These are phyloP conservation scores for Diplotaxis tenuifolia DNA, from an alignment of 345 rosid genomes.

Conservation along the genomic window DNA sequence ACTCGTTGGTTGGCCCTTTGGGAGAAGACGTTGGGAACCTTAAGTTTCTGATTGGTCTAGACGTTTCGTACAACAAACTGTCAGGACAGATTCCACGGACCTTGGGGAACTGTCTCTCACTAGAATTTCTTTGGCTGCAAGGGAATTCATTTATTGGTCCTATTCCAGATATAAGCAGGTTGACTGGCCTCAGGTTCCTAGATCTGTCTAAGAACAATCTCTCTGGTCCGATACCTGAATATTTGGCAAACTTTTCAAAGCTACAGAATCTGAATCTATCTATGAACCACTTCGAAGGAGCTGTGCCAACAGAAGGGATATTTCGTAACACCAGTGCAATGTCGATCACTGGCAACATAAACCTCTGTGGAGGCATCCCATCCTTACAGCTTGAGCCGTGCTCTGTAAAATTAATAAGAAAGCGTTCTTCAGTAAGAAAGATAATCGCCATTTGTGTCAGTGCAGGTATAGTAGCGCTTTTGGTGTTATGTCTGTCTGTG, in stretches of 20 bases:
- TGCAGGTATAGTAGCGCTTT: neutral
- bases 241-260: conserved; percentile 16
- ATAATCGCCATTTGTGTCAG: conserved; percentile 10
- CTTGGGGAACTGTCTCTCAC: neutral
- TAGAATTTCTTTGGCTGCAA: neutral
- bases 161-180: neutral
- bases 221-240: conserved; percentile 21
- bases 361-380: conserved; percentile 26
- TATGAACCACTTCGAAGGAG: conserved; percentile 17
- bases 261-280: conserved; percentile 27
- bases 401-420: neutral
- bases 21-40: neutral
- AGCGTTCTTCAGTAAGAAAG: conserved; percentile 10
- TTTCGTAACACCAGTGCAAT: conserved; percentile 3
- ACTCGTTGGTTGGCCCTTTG: neutral
- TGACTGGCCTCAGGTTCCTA: neutral
- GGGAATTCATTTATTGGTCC: neutral
- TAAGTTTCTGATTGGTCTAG: neutral
- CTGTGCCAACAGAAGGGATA: conserved; percentile 22
- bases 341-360: conserved; percentile 3
- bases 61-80: neutral
- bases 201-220: conserved; percentile 26
- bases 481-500: conserved; percentile 32
- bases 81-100: neutral
- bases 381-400: conserved; percentile 16